These are phyloP conservation scores for Acacia concinna DNA, from an alignment of 331 rosid genomes.

Conservation along the genomic window DNA sequence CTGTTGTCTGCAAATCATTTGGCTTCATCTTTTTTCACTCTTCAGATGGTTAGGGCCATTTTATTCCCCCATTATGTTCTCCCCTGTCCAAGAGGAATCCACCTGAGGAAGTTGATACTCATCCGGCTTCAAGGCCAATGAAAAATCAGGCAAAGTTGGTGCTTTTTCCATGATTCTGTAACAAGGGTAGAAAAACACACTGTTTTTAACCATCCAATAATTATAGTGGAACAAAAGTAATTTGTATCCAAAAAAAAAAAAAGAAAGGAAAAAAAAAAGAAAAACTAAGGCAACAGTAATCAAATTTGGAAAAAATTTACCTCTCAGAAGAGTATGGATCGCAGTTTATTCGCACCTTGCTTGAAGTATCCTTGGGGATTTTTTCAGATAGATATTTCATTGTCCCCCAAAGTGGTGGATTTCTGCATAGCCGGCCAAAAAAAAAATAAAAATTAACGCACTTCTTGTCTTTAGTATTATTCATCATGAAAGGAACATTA, in stretches of 20 bases:
- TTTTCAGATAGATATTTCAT: conserved; percentile 90
- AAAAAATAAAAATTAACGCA: neutral
- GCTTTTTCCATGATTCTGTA: conserved; percentile 95
- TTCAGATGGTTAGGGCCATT: conserved; percentile 47
- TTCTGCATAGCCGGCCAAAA: conserved; percentile 54
- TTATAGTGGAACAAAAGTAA: conserved; percentile 39
- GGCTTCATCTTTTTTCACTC: conserved; percentile 43
- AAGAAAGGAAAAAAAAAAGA: too few species aligned
- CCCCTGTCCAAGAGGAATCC: conserved; percentile 76
- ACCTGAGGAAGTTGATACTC: conserved; percentile 90
- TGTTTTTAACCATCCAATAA: conserved; percentile 26
- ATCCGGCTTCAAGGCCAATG: conserved; percentile 94
- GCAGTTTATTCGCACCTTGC: conserved; percentile 92
- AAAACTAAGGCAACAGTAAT: neutral
- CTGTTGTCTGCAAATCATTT: conserved; percentile 17
- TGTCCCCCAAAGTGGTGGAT: conserved; percentile 91
- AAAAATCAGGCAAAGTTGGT: conserved; percentile 94
- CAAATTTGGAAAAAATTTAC: conserved; percentile 42
- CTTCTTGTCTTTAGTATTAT: neutral
- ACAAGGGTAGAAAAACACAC: conserved; percentile 28
- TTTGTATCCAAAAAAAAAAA: too few species aligned
- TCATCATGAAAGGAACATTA: conserved; percentile 19
- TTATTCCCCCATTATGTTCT: conserved; percentile 54
- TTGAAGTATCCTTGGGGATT: conserved; percentile 94
- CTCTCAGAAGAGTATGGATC: conserved; percentile 77